Percentiles rank a stretch among this genome's conserved stretches.
Evolutionary conservation across 2,329 filamentous ascomycete genomes (phyloP).

Genomic region (Spiromastix sp.): DNA sequence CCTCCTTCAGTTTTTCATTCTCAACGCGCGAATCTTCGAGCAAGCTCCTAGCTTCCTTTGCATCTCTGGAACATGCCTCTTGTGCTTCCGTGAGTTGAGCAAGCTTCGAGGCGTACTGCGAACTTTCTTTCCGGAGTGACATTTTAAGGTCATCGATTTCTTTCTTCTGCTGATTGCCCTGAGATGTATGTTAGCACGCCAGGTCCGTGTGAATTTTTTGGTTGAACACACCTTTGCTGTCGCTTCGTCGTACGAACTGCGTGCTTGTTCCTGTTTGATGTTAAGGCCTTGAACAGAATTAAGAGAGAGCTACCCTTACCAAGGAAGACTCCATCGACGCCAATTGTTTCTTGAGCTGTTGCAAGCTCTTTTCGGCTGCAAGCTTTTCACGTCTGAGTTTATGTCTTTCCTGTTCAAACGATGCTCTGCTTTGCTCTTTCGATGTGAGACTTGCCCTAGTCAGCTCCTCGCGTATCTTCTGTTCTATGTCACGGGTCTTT

Average conservation of each 20-base stretch:
- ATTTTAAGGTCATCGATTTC: constrained; percentile 16
- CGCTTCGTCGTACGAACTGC: constrained; percentile 1
- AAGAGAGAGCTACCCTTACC: no score
- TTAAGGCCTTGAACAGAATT: no score
- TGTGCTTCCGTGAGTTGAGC: constrained; percentile 14
- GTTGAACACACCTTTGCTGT: constrained; percentile 6
- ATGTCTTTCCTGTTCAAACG: constrained; percentile 21
- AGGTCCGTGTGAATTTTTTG: neutral
- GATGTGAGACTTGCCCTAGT: constrained; percentile 20
- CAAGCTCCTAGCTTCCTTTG: constrained; percentile 1
- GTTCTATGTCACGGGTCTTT: constrained; percentile 15
- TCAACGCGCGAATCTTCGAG: constrained; percentile 11
- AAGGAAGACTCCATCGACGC: constrained; percentile 13
- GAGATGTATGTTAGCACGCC: neutral
- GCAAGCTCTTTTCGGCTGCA: constrained; percentile 12
- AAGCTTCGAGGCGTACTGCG: constrained; percentile 13
- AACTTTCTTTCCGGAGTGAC: constrained; percentile 10
- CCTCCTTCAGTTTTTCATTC: constrained; percentile 9
- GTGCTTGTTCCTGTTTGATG: neutral
- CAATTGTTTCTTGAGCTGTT: constrained; percentile 15
- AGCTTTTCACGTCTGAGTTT: constrained; percentile 18
- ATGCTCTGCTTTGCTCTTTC: constrained; percentile 18
- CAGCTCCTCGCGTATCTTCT: constrained; percentile 21
- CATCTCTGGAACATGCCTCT: neutral
- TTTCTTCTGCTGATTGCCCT: constrained; percentile 7